Percentiles rank a stretch among this genome's conserved stretches.
Evolutionary conservation across 139 green algal genomes (phyloP).

Genomic region (Coelastrella sp.): DNA sequence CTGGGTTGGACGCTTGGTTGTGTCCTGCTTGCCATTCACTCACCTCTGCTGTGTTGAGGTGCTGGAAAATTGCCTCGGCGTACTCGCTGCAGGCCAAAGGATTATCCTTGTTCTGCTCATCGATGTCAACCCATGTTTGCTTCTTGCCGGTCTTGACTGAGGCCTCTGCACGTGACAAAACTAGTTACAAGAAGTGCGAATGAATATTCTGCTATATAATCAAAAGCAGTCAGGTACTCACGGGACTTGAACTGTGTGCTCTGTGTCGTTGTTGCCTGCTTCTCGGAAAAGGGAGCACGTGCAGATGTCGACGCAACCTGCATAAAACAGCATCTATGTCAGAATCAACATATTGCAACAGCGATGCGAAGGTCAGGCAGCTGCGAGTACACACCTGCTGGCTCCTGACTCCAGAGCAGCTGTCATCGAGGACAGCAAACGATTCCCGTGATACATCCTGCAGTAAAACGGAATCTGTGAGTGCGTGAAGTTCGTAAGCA

Average conservation of each 20-base stretch:
- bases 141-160: constrained; percentile 6
- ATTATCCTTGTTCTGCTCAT: constrained; percentile 76
- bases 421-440: constrained; percentile 26
- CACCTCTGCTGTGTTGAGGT: constrained; percentile 79
- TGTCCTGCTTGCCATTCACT: too few species aligned
- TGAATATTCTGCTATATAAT: too few species aligned
- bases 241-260: background rate
- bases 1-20: too few species aligned
- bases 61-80: constrained; percentile 79
- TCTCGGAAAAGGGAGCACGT: constrained; percentile 18
- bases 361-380: background rate
- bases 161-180: background rate
- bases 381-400: constrained; percentile 14
- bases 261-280: constrained; percentile 29
- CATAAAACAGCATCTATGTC: background rate
- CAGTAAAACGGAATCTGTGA: background rate
- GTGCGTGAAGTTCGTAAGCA: background rate
- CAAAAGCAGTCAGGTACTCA: background rate
- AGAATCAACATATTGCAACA: too few species aligned
- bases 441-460: background rate
- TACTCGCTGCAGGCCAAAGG: constrained; percentile 82
- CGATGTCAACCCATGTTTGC: constrained; percentile 78
- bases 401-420: background rate
- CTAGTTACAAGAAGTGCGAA: too few species aligned
- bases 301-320: constrained; percentile 33